A percentile compares a stretch with the other conserved stretches of the same genome.
Conservation (phyloP, 169 alveolate genomes). For the Besnoitia besnoiti region DNA sequence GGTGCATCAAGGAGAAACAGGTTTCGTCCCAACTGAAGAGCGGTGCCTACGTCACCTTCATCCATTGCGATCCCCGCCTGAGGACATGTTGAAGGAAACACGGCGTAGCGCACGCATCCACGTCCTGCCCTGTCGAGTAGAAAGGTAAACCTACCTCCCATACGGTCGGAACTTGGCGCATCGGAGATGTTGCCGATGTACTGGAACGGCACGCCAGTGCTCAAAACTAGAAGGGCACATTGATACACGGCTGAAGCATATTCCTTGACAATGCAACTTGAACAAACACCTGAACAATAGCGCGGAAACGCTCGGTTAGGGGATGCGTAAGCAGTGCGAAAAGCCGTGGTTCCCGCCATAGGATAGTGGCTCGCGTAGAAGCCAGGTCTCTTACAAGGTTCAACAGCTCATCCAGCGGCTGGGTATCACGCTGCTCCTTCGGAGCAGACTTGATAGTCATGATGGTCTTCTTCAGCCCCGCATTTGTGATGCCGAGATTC, state of each 20-base stretch:
- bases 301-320: too few species aligned
- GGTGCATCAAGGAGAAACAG: slow-evolving; percentile 34
- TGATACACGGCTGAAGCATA: too few species aligned
- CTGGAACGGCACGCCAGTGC: background rate
- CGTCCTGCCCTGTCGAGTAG: background rate
- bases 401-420: slow-evolving; percentile 39
- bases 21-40: slow-evolving; percentile 42
- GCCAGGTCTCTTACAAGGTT: slow-evolving; percentile 21
- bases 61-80: slow-evolving; percentile 55
- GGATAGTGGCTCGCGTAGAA: too few species aligned
- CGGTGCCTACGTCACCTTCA: slow-evolving; percentile 44
- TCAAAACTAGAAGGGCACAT: too few species aligned
- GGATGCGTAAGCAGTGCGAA: too few species aligned
- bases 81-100: background rate
- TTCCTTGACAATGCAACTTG: too few species aligned
- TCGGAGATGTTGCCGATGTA: background rate
- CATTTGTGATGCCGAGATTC: slow-evolving; percentile 7
- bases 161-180: background rate
- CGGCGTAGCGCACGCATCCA: background rate
- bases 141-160: too few species aligned
- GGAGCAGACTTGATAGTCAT: background rate
- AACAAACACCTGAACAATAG: too few species aligned
- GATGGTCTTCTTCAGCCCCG: background rate
- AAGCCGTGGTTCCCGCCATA: too few species aligned
- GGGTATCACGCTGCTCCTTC: background rate